Base-by-base conservation (phyloP, 2,329 filamentous ascomycete species). In the Xylaria sp. region DNA sequence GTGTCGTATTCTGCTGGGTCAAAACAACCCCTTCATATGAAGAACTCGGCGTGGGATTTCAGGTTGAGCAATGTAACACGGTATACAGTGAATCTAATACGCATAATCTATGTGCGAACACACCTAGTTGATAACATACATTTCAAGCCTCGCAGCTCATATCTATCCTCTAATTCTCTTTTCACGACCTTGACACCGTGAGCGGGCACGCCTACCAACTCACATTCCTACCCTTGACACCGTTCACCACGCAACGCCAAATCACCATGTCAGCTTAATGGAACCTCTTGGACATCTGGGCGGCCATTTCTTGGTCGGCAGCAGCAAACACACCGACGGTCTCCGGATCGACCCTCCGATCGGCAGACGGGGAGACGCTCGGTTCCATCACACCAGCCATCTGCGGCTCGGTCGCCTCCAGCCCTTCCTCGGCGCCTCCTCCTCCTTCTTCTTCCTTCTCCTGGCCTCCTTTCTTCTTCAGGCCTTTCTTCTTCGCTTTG, bases 381-480 rank as follows among this genome's bases (percentile, higher is more conserved):
- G 79, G 79, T 68, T 82, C 81, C 15, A 82, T 77, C 26, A 79
- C 77, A 9, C 70, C 73, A 28, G 79, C 79, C 77, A 81, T 81
- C 23, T 74, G 73, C n/a, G 74, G 73, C 68, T 81, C 80, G 56
- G 72, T 71, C 17, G 72, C 69, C 40, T 76, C 77, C 0, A 57
- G 74, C 17, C 33, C 76, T 53, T 67, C 69, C 9, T 60, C 63
- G 33, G 72, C 72, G 2, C 63, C 33, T 33, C 7, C 33, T 2
- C 7, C 9, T 10, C 9, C 33, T 33, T 28, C 64, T 51, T 72
- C 67, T 15, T 65, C 70, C 38, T 69, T 57, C 23, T 65, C 59
- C 36, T 38, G 36, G n/a, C 69, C 71, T 40, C 64, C 70, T 40
- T 64, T 70, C 28, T 28, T 70, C 28, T 28, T 73, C 74, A 10